Conservation (phyloP, 345 rosid species). For the Jatropha curcas region DNA sequence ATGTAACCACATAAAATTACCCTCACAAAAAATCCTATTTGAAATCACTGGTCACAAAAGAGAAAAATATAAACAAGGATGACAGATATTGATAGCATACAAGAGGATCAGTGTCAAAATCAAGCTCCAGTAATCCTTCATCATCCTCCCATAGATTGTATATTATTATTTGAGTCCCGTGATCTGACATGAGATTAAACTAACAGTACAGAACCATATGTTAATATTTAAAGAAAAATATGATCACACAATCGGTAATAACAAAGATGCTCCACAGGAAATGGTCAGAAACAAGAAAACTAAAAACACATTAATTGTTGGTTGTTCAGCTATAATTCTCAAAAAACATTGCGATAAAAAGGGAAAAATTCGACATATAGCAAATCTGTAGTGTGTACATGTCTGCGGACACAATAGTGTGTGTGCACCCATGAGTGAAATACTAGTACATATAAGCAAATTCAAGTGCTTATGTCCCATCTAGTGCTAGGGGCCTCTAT, state of each 20-base stretch:
- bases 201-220: constrained; percentile 31
- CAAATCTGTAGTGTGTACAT: not conserved
- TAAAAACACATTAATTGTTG: not conserved
- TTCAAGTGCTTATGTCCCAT: not conserved
- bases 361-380: not conserved
- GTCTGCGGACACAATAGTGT: not conserved
- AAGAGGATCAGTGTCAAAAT: constrained; percentile 67
- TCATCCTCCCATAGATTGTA: constrained; percentile 98
- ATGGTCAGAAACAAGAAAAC: not conserved
- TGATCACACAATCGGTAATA: not conserved
- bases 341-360: not conserved
- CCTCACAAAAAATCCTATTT: not conserved
- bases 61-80: constrained; percentile 6
- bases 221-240: not conserved
- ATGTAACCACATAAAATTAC: not conserved
- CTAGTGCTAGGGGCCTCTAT: not conserved
- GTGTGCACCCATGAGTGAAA: not conserved
- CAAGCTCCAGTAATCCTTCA: constrained; percentile 78
- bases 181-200: constrained; percentile 73
- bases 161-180: constrained; percentile 79
- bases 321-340: not conserved
- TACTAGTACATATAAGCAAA: not conserved
- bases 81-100: constrained; percentile 43
- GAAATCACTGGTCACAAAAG: not conserved
- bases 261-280: not conserved